Base-by-base conservation (phyloP, 805 yeast genomes). In the Candida nonsorbophila region DNA sequence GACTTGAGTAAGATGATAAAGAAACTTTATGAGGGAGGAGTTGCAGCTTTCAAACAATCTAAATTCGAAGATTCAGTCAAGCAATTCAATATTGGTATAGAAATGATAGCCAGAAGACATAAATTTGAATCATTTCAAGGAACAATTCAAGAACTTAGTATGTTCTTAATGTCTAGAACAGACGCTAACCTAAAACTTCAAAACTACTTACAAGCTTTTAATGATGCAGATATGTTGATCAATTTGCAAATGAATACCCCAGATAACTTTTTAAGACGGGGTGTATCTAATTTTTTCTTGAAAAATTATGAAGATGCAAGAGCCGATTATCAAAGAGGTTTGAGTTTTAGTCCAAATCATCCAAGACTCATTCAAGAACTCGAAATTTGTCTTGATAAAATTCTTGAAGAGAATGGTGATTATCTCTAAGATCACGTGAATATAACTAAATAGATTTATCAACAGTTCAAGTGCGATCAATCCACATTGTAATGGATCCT, bases 101-200 rank as follows among this genome's bases (percentile, higher is more conserved):
- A 80, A 31, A 71, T 80, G 69, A 74, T 81, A 10, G 52, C 65
- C 26, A 77, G 80, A 42, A 69, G 92, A 53, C 72, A 79, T 23
- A 78, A 79, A 48, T 81, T 79, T 59, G 92, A 83, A 47, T 64
- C 81, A 4, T 83, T 83, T 51, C 86, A 76, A 37, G 68, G 80
- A 10, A 80, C 84, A 16, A 51, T 82, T 28, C 83, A 77, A 49
- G 92, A 83, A 49, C 53, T 80, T 28, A 67, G 74, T 24, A 68
- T 77, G 41, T 73, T 82, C 48, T 54, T 83, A 30, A 77, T 78
- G 66, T 77, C 83, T 28, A 67, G 88, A 38, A 72, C 84, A 15
- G 94, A 83, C 46, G 77, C 87, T 0, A 66, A 73, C 41, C 58
- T 81, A 47, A 64, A 77, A 50, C 56, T 65, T 29, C 67, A 72